Base-by-base conservation (phyloP, 495 filamentous ascomycete species). In the Penicillium longicatenatum region DNA sequence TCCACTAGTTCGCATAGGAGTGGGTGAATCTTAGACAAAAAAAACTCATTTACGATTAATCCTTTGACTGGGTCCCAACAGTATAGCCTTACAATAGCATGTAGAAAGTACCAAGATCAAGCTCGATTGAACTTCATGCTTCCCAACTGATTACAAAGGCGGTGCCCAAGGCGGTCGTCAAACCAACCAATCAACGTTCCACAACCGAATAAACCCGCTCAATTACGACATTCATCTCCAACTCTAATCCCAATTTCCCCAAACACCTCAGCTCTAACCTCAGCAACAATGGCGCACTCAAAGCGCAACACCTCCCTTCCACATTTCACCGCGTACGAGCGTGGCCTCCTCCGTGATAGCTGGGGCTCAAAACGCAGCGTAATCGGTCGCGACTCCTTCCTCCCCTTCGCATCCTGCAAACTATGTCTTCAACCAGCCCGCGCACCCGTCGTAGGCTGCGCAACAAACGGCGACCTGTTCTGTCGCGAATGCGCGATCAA, bases 251-350 rank as follows among this genome's bases (percentile, higher is more conserved):
- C 2, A 16, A 30, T 17, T n/a, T 17, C 29, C 46, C 29, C 24
- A 12, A 48, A 7, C 45, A 48, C 26, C 21, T 16, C 21, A 6
- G 7, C 42, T 44, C 9, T 14, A 35, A 39, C 14, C 37, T 39
- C 37, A 39, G 37, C 20, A 14, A 35, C 29, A 17, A 80, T 80
- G 77, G 74, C 77, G 7, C 77, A 80, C 52, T 80, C 77, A 71
- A 97, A 97, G 81, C 88, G 93, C 61, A 97, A 98, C 78, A 97
- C 94, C 50, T 95, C 93, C 54, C 89, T 96, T 43, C 88, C 94
- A 19, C 90, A 97, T 74, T 98, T 97, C 80, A 98, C 94, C 57
- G 87, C 93, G 49, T 86, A 97, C 74, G 94, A 98, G 76, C 88
- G 94, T 48, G 79, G 80, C 54, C 84, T 91, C 35, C 87, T 96